phyloP scores from a whole-genome alignment of 2,329 filamentous ascomycete genomes.

The Arthrobotrys musiformis region DNA sequence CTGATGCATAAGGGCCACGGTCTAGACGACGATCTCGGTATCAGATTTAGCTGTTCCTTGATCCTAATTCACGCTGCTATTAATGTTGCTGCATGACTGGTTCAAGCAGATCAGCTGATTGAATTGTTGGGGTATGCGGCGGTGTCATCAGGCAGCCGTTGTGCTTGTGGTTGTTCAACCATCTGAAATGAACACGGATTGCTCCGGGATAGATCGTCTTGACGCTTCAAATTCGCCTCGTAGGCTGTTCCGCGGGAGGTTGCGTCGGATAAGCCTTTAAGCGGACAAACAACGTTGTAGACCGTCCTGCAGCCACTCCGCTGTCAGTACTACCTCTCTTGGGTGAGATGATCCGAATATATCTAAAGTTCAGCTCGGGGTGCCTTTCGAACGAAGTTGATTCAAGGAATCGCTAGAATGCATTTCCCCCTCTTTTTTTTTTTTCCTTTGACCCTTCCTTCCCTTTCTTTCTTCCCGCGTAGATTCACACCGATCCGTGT shows the following conservation, averaged over 20 bases:
- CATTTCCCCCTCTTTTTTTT: not conserved
- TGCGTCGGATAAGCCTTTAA: slow-evolving; percentile 55
- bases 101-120: slow-evolving; percentile 40
- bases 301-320: slow-evolving; percentile 55
- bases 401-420: not conserved
- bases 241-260: slow-evolving; percentile 35
- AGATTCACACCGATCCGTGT: not conserved
- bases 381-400: not conserved
- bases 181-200: slow-evolving; percentile 52
- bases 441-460: not conserved
- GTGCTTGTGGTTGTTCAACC: slow-evolving; percentile 38
- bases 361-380: slow-evolving; percentile 29
- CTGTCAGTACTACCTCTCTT: slow-evolving; percentile 53
- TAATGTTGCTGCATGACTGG: not conserved
- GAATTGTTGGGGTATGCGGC: slow-evolving; percentile 29
- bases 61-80: not conserved
- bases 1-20: not conserved
- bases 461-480: not conserved
- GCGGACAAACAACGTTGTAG: slow-evolving; percentile 53
- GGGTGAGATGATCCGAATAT: slow-evolving; percentile 50
- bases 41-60: slow-evolving; percentile 4
- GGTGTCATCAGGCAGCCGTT: slow-evolving; percentile 45
- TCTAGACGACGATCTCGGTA: slow-evolving; percentile 12
- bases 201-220: slow-evolving; percentile 48
- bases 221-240: slow-evolving; percentile 48